These are phyloP conservation scores for Leccinum variabile DNA, from an alignment of 1,284 basidiomycete genomes.

Conservation along the genomic window DNA sequence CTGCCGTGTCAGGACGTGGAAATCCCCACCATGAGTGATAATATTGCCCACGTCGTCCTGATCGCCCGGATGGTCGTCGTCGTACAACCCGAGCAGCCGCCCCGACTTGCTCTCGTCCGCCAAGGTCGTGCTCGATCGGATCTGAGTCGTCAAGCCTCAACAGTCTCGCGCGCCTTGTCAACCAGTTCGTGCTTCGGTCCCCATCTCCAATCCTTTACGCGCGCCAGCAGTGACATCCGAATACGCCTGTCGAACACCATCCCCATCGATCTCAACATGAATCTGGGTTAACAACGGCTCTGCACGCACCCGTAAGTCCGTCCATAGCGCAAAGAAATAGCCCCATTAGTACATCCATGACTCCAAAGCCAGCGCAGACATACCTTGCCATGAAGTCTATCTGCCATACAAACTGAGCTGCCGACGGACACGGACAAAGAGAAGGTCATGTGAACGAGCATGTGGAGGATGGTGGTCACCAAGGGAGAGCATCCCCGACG, in stretches of 20 bases:
- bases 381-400: constrained; percentile 55
- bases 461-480: constrained; percentile 2
- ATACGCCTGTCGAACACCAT: constrained; percentile 27
- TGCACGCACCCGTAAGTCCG: constrained; percentile 41
- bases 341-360: not conserved
- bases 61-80: constrained; percentile 31
- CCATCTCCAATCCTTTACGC: not conserved
- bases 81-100: constrained; percentile 70
- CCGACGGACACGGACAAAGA: not conserved
- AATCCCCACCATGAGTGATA: no score
- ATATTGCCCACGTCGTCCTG: no score
- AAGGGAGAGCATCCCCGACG: constrained; percentile 9
- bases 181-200: constrained; percentile 37
- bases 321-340: not conserved
- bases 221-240: not conserved
- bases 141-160: constrained; percentile 53
- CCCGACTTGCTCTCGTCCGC: constrained; percentile 61
- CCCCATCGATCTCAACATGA: constrained; percentile 27
- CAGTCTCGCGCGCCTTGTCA: constrained; percentile 50
- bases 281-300: constrained; percentile 48
- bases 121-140: constrained; percentile 50
- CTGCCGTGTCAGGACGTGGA: no score
- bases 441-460: constrained; percentile 1
- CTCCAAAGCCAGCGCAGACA: not conserved
- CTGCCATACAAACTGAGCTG: constrained; percentile 48